phyloP scores from a whole-genome alignment of 768 basidiomycete species.

The Harrya chromipes region DNA sequence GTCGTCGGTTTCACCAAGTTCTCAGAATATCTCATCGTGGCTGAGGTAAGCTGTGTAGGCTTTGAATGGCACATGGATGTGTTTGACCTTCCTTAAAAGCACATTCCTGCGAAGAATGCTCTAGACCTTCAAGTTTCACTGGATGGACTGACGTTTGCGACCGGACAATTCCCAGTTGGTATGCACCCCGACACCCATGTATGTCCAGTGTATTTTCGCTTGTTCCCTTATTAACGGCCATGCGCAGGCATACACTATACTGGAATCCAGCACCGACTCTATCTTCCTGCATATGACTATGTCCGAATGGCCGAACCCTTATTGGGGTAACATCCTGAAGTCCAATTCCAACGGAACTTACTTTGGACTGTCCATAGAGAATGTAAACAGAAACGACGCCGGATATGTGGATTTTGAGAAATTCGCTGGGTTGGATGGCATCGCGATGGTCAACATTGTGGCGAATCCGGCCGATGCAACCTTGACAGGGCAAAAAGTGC shows the following conservation, averaged over 20 bases:
- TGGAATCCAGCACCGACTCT: slow-evolving; percentile 90
- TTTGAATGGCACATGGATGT: background rate
- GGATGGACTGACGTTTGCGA: slow-evolving; percentile 82
- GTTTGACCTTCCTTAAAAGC: slow-evolving; percentile 35
- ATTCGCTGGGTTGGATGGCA: slow-evolving; percentile 92
- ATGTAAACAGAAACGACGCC: slow-evolving; percentile 83
- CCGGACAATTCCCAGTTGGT: slow-evolving; percentile 85
- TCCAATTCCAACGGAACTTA: slow-evolving; percentile 99
- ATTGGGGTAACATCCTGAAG: slow-evolving; percentile 90
- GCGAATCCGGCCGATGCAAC: slow-evolving; percentile 74
- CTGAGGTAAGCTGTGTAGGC: slow-evolving; percentile 58
- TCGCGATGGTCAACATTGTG: slow-evolving; percentile 90
- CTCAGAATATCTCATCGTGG: slow-evolving; percentile 93
- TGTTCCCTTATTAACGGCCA: background rate
- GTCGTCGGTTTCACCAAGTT: slow-evolving; percentile 97
- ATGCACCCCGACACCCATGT: slow-evolving; percentile 91
- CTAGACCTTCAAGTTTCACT: slow-evolving; percentile 90
- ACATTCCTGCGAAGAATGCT: slow-evolving; percentile 49
- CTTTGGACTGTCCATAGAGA: slow-evolving; percentile 80
- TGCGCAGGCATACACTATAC: slow-evolving; percentile 80
- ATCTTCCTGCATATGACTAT: slow-evolving; percentile 97
- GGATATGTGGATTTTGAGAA: slow-evolving; percentile 99
- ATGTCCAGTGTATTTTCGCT: slow-evolving; percentile 28
- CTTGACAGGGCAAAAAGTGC: slow-evolving; percentile 64
- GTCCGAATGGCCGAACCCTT: slow-evolving; percentile 67